Conservation (phyloP, 2,329 filamentous ascomycete genomes). For the Stagonosporopsis rhizophila region DNA sequence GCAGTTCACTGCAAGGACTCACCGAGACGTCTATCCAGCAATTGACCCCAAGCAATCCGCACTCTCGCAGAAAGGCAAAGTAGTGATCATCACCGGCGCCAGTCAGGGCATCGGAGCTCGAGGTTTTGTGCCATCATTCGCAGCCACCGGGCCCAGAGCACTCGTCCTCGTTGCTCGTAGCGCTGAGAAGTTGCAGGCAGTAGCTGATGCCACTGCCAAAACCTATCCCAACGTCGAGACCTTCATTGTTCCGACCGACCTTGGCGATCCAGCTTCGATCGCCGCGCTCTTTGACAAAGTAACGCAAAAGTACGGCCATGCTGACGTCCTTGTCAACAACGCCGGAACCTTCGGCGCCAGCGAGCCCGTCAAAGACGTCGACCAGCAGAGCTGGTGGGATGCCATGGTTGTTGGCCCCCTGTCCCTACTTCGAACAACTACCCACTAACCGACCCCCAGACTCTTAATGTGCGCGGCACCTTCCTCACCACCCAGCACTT, state of each 20-base stretch:
- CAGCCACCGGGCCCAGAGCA: slow-evolving; percentile 44
- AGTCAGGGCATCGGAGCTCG: slow-evolving; percentile 50
- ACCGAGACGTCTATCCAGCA: slow-evolving; percentile 50
- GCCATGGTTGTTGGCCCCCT: slow-evolving; percentile 23
- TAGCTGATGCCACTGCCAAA: slow-evolving; percentile 32
- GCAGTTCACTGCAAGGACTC: slow-evolving; percentile 28
- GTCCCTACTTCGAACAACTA: neutral
- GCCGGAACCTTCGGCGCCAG: slow-evolving; percentile 25
- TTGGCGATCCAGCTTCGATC: slow-evolving; percentile 34
- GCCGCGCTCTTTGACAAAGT: slow-evolving; percentile 30
- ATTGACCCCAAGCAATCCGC: slow-evolving; percentile 47
- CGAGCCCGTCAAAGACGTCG: slow-evolving; percentile 24
- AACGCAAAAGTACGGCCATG: slow-evolving; percentile 30
- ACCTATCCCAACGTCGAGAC: slow-evolving; percentile 43
- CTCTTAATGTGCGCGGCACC: slow-evolving; percentile 45
- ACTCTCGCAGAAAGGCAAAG: slow-evolving; percentile 47
- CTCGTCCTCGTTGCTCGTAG: slow-evolving; percentile 47
- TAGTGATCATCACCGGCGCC: slow-evolving; percentile 53
- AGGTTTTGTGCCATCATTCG: slow-evolving; percentile 48
- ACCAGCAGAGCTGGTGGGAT: slow-evolving; percentile 31
- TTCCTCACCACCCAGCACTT: slow-evolving; percentile 45
- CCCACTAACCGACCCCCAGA: slow-evolving; percentile 27
- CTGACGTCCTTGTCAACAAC: slow-evolving; percentile 34
- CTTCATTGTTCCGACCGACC: slow-evolving; percentile 40
- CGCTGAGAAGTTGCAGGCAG: slow-evolving; percentile 33